A percentile compares a stretch with the other conserved stretches of the same genome.
phyloP scores from a whole-genome alignment of 305 asterid genomes.

The Fraxinus sp. region DNA sequence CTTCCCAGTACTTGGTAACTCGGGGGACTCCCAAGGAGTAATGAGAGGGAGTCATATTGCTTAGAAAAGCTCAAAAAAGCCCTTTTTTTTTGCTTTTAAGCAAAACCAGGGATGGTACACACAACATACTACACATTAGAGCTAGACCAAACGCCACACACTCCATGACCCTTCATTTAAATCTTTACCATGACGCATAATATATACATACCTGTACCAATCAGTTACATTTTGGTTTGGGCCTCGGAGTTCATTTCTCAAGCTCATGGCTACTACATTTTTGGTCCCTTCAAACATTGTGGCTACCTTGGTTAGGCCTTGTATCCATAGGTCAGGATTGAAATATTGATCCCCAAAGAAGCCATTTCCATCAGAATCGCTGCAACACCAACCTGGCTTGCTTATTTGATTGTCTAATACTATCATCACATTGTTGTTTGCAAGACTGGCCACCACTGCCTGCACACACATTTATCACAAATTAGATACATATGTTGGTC shows the following conservation, averaged over 20 bases:
- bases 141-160: background rate
- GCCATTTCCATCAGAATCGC: conserved; percentile 74
- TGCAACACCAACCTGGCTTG: conserved; percentile 96
- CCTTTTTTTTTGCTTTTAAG: background rate
- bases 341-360: conserved; percentile 83
- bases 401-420: conserved; percentile 84
- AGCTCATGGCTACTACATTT: conserved; percentile 82
- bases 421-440: conserved; percentile 67
- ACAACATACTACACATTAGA: background rate
- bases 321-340: conserved; percentile 67
- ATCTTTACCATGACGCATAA: background rate
- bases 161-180: background rate
- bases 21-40: background rate
- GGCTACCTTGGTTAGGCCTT: conserved; percentile 76
- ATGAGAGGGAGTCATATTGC: background rate
- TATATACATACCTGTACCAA: conserved; percentile 65
- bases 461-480: conserved; percentile 22
- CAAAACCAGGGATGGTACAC: background rate
- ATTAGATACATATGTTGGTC: background rate
- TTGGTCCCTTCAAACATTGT: conserved; percentile 47
- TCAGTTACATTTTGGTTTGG: conserved; percentile 61
- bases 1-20: background rate
- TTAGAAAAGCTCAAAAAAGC: background rate
- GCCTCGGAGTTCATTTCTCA: conserved; percentile 89
- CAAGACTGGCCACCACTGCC: conserved; percentile 89